Base-by-base conservation (phyloP, 2,329 filamentous ascomycete species). In the Aspergillus ibericus region DNA sequence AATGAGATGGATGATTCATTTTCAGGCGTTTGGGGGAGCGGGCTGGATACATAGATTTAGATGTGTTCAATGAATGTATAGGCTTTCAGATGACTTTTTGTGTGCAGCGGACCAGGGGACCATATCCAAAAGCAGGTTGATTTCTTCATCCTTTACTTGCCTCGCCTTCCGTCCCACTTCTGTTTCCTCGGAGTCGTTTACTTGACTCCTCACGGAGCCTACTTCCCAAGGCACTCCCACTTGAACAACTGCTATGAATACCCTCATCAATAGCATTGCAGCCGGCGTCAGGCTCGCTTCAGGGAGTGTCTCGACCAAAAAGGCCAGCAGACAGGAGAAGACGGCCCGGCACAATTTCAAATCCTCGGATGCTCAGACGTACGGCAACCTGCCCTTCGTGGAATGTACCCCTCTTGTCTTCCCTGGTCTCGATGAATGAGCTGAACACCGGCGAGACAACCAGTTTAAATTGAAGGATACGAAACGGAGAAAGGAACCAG, bases 201-300 rank as follows among this genome's bases (percentile, higher is more conserved):
- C 36, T 40, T 10, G 36, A 40, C 36, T 16, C 36, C 36, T 5
- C 22, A 25, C 3, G 22, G 22, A 25, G 22, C 22, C 22, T 25
- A 3, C 22, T 25, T 25, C 5, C 3, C 22, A 25, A 25, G 22
- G 22, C 22, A 25, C 22, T 25, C 22, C 22, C 22, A 3, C 22
- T 25, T 25, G 22, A 25, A 25, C 22, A 25, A 25, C 22, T 25
- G 16, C 36, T 40, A n/a, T 10, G 36, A 16, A 16, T 18, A 40
- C 9, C 36, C 36, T 40, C 32, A 50, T 68, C 9, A 58, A 62
- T 53, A 62, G 66, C n/a, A 51, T 70, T 13, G 67, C 65, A 25
- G 59, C 67, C 4, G 63, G 68, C 6, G 66, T 71, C n/a, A 68
- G 68, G n/a, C 63, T 71, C 2, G 65, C 66, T 13, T 70, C 67